Base-by-base conservation (phyloP, 176 grass and related monocot genomes). In the Aegilops bicornis region DNA sequence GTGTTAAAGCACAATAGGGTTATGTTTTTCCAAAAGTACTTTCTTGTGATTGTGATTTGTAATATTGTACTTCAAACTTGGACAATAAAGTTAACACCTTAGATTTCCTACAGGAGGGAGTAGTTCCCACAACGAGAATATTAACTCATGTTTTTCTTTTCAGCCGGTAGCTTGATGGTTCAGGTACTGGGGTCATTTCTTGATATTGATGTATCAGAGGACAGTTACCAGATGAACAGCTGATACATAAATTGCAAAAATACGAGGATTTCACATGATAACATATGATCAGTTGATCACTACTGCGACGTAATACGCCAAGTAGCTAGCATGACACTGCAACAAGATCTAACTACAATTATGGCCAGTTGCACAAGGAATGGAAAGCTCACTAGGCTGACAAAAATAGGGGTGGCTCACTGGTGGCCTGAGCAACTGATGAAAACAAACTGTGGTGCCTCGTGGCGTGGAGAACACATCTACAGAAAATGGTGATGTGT, bases 121-220 rank as follows among this genome's bases (percentile, higher is more conserved):
- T 61, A 48, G 25, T 79, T 84, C 10, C 61, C 20, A 74, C 75
- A 83, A 60, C 43, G 20, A 87, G 17, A 65, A 47, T 54, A 23
- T 91, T 91, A 16, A 84, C 13, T 8, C 63, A 19, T 35, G 50
- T 80, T 52, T 62, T 69, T 15, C 5, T 82, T 87, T 83, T 19
- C 86, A 89, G 90, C 32, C 8, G 90, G 90, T 66, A 83, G 83
- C 73, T 88, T 92, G 86, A 88, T 86, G 63, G 90, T 88, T 86
- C 90, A 91, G 56, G 66, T 91, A 85, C 11, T 86, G 35, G 86
- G 83, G 68, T 86, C 83, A 32, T 79, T 86, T 54, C 56, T 83
- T 6, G 72, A 82, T 54, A 43, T 83, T 6, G 64, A 82, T 64
- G 56, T 70, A 25, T 86, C 83, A 71, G 39, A 58, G 52, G 65